Percentiles rank a stretch among this genome's conserved stretches.
Evolutionary conservation across 257 asterid species (phyloP).

Genomic region (Nicotiana otophora): DNA sequence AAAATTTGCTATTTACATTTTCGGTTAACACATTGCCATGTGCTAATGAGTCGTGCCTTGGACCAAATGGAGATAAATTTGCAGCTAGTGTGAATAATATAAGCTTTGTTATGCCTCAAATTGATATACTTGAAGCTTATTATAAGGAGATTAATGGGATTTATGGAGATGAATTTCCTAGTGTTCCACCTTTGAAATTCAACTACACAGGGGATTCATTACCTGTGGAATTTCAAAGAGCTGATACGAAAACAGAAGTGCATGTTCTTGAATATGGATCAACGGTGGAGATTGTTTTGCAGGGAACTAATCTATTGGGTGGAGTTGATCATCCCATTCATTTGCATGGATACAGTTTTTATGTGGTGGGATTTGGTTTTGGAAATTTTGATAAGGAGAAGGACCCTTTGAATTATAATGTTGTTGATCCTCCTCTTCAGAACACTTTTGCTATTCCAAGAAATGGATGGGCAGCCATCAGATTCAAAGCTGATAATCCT

Average conservation of each 20-base stretch:
- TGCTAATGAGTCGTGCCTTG: constrained; percentile 17
- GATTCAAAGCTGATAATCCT: constrained; percentile 65
- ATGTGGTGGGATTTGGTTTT: constrained; percentile 49
- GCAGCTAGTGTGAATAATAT: constrained; percentile 47
- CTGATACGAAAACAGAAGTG: constrained; percentile 29
- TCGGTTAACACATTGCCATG: constrained; percentile 39
- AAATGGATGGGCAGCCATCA: constrained; percentile 58
- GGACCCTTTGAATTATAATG: constrained; percentile 50
- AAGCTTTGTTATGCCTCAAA: constrained; percentile 29
- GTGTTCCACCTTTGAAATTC: constrained; percentile 31
- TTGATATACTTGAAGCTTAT: constrained; percentile 49
- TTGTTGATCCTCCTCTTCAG: constrained; percentile 53
- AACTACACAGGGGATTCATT: constrained; percentile 30
- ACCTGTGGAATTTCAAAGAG: constrained; percentile 12
- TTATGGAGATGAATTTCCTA: constrained; percentile 33
- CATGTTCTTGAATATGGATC: constrained; percentile 37
- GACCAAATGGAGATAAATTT: constrained; percentile 11
- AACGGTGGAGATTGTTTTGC: constrained; percentile 51
- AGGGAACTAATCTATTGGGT: constrained; percentile 42
- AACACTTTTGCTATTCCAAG: constrained; percentile 54
- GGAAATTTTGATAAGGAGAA: constrained; percentile 42
- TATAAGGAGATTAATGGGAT: constrained; percentile 29
- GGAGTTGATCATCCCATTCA: constrained; percentile 74
- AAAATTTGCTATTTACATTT: constrained; percentile 27
- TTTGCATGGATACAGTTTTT: constrained; percentile 68